Evolutionary conservation across 2,329 filamentous ascomycete genomes (phyloP).

Genomic region (Beauveria sp.): DNA sequence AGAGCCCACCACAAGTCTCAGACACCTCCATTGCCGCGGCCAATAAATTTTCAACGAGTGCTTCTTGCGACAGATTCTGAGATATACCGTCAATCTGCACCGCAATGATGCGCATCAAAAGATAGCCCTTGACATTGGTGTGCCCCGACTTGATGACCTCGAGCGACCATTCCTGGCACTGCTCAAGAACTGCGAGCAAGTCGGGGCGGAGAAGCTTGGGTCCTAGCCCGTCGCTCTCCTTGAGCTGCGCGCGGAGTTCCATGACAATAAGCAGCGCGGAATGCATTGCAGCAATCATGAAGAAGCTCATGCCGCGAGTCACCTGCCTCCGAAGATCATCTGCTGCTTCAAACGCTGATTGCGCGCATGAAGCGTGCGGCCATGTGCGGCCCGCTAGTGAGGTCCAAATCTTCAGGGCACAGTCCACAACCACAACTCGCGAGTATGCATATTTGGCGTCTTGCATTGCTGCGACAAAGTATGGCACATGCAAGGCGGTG

Average conservation of each 20-base stretch:
- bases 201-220: slow-evolving; percentile 30
- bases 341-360: neutral
- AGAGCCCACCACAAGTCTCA: neutral
- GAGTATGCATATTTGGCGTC: slow-evolving; percentile 44
- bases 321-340: slow-evolving; percentile 24
- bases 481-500: slow-evolving; percentile 47
- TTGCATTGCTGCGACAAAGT: slow-evolving; percentile 30
- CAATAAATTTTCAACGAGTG: slow-evolving; percentile 20
- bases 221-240: slow-evolving; percentile 32
- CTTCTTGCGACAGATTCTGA: slow-evolving; percentile 26
- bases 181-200: slow-evolving; percentile 32
- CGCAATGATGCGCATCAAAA: slow-evolving; percentile 32
- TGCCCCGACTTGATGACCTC: slow-evolving; percentile 38
- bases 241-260: slow-evolving; percentile 33
- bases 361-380: slow-evolving; percentile 19
- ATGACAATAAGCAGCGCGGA: slow-evolving; percentile 28
- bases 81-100: slow-evolving; percentile 35
- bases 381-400: slow-evolving; percentile 15
- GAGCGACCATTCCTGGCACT: slow-evolving; percentile 32
- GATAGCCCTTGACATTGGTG: slow-evolving; percentile 46
- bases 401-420: slow-evolving; percentile 38
- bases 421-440: slow-evolving; percentile 39
- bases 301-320: slow-evolving; percentile 32
- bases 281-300: slow-evolving; percentile 27
- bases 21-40: slow-evolving; percentile 5